Base-by-base conservation (phyloP, 768 basidiomycete species). In the Termitomyces sp. region DNA sequence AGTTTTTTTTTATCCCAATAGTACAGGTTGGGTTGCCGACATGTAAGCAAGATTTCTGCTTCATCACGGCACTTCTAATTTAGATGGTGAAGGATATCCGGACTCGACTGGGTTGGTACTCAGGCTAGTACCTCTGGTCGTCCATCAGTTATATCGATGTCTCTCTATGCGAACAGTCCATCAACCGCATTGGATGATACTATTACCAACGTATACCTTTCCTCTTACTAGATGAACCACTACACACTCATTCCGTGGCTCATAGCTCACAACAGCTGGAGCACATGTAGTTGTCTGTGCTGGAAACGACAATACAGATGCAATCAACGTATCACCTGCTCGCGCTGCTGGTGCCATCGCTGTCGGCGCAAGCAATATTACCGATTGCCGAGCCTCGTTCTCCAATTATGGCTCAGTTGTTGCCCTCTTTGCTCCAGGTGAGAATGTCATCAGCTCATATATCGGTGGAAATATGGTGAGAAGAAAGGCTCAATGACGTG, bases 211-310 rank as follows among this genome's bases (percentile, higher is more conserved):
- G 46, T 58, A 28, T 16, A 15, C 22, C 33, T 22, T 7, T 44
- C n/a, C 15, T 40, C 16, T 22, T 9, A 55, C 42, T 56, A n/a
- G 22, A 12, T 56, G 35, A 4, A 11, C 7, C 20, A 38, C 20
- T 16, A 2, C 0, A 16, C 33, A 11, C 58, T 51, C 59, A 28
- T 13, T 28, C 3, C 2, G 5, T 20, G 16, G 4, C 16, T 51
- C 28, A 12, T 12, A 60, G 59, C 36, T 54, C 39, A 60, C 59
- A 28, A 33, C 24, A 13, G n/a, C 12, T 38, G 59, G 51, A 16
- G 38, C 55, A 16, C 59, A 60, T 36, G 50, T 39, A 11, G 42
- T 54, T 24, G 59, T 60, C n/a, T n/a, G n/a, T n/a, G 28, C 28
- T 4, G 28, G 28, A 28, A 28, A 28, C 28, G 2, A 4, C 2